These are phyloP conservation scores for Entomortierella chlamydospora DNA, from an alignment of 192 early-diverging fungal species.

Conservation along the genomic window DNA sequence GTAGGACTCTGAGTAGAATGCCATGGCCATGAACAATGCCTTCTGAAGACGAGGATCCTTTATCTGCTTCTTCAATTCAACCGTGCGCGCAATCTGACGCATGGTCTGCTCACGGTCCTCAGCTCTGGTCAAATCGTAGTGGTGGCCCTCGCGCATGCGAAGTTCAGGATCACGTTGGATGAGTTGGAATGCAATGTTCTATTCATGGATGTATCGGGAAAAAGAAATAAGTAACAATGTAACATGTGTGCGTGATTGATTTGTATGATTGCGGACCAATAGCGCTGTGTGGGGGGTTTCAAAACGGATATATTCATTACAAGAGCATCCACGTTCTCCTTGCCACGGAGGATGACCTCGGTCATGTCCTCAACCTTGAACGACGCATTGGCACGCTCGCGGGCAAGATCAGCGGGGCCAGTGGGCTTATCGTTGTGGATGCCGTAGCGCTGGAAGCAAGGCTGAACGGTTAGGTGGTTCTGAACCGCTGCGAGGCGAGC, in stretches of 20 bases:
- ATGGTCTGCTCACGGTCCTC: slow-evolving; percentile 69
- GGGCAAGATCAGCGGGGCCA: slow-evolving; percentile 62
- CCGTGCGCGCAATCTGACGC: slow-evolving; percentile 62
- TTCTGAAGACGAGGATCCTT: slow-evolving; percentile 54
- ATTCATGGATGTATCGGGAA: not conserved
- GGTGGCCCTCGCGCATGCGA: slow-evolving; percentile 59
- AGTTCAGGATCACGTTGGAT: slow-evolving; percentile 66
- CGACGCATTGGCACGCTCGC: slow-evolving; percentile 63
- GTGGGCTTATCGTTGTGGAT: slow-evolving; percentile 56
- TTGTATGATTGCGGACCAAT: no score
- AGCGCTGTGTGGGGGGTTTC: no score
- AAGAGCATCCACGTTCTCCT: slow-evolving; percentile 58
- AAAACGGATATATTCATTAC: no score
- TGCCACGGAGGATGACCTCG: slow-evolving; percentile 57
- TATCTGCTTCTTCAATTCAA: slow-evolving; percentile 49
- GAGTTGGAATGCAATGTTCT: slow-evolving; percentile 54
- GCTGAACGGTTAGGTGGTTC: slow-evolving; percentile 53
- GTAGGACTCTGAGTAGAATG: slow-evolving; percentile 68
- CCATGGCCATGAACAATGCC: slow-evolving; percentile 57
- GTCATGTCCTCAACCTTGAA: slow-evolving; percentile 66
- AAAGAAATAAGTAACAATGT: not conserved
- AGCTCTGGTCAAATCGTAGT: slow-evolving; percentile 60
- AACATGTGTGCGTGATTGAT: no score
- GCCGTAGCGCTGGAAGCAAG: slow-evolving; percentile 49
- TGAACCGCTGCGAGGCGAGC: slow-evolving; percentile 53